Percentiles rank a stretch among this genome's conserved stretches.
Evolutionary conservation across 257 asterid species (phyloP).

Genomic region (Ocimum tenuiflorum): DNA sequence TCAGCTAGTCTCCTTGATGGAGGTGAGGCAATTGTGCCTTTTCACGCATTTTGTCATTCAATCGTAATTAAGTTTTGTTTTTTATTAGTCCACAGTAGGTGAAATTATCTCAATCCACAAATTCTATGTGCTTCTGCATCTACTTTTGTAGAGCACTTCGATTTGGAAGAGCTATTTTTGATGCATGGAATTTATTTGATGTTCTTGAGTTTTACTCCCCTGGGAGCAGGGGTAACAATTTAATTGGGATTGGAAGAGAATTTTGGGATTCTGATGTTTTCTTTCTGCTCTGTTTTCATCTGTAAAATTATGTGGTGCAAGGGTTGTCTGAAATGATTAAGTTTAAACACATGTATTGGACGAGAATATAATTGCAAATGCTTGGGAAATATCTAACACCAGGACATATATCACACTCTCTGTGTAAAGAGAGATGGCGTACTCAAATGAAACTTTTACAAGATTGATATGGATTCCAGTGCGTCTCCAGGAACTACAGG

Average conservation of each 20-base stretch:
- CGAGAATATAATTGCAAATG: neutral
- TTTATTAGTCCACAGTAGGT: neutral
- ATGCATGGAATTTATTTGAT: neutral
- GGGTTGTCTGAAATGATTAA: too few relatives aligned
- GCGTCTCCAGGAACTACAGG: neutral
- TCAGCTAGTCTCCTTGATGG: conserved; percentile 57
- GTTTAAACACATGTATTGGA: too few relatives aligned
- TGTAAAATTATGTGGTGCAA: neutral
- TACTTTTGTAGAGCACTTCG: neutral
- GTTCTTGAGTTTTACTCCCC: neutral
- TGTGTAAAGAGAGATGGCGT: neutral
- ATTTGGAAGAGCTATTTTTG: neutral
- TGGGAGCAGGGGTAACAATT: too few relatives aligned
- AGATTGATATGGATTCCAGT: neutral
- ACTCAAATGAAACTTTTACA: neutral
- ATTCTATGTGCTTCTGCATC: neutral
- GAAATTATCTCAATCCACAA: neutral
- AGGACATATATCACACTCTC: neutral
- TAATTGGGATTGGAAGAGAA: neutral
- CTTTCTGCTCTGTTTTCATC: neutral
- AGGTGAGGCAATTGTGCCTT: conserved; percentile 32
- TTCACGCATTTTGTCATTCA: neutral
- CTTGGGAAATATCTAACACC: neutral
- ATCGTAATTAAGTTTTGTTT: neutral
- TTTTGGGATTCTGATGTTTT: neutral